A percentile compares a stretch with the other conserved stretches of the same genome.
Evolutionary conservation across 1,284 basidiomycete genomes (phyloP).

Genomic region (Ustilago trichophora): DNA sequence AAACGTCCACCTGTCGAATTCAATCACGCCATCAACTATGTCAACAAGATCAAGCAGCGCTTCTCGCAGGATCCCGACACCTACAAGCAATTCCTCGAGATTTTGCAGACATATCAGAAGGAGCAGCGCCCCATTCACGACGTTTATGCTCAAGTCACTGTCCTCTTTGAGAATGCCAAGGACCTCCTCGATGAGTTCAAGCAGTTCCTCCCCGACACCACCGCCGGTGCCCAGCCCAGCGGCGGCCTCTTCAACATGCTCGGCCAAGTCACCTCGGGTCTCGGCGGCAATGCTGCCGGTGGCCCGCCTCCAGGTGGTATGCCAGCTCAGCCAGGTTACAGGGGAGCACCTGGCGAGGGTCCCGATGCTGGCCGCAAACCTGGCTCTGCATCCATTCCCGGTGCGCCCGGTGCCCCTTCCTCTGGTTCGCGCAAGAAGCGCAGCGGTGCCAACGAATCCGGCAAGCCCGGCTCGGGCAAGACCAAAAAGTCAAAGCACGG

Average conservation of each 20-base stretch:
- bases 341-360: conserved; percentile 60
- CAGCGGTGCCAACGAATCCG: conserved; percentile 44
- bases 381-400: conserved; percentile 72
- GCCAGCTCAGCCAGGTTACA: conserved; percentile 22
- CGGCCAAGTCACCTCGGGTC: conserved; percentile 65
- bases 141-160: conserved; percentile 90
- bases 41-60: conserved; percentile 98
- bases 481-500: conserved; percentile 63
- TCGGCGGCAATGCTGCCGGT: conserved; percentile 40
- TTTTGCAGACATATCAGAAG: conserved; percentile 96
- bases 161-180: conserved; percentile 88
- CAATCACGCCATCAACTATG: conserved; percentile 96
- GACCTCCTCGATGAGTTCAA: conserved; percentile 96
- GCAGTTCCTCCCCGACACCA: conserved; percentile 85
- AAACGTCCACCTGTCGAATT: conserved; percentile 76
- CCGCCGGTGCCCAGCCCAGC: conserved; percentile 49
- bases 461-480: conserved; percentile 40
- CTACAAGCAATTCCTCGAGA: conserved; percentile 98
- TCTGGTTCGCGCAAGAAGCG: conserved; percentile 54
- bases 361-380: conserved; percentile 71
- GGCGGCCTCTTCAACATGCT: conserved; percentile 68
- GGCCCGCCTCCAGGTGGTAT: conserved; percentile 43
- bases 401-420: conserved; percentile 28
- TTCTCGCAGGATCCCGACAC: conserved; percentile 91
- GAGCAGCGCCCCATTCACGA: conserved; percentile 88